These are phyloP conservation scores for Diaporthe vexans DNA, from an alignment of 2,329 filamentous ascomycete genomes.

Conservation along the genomic window DNA sequence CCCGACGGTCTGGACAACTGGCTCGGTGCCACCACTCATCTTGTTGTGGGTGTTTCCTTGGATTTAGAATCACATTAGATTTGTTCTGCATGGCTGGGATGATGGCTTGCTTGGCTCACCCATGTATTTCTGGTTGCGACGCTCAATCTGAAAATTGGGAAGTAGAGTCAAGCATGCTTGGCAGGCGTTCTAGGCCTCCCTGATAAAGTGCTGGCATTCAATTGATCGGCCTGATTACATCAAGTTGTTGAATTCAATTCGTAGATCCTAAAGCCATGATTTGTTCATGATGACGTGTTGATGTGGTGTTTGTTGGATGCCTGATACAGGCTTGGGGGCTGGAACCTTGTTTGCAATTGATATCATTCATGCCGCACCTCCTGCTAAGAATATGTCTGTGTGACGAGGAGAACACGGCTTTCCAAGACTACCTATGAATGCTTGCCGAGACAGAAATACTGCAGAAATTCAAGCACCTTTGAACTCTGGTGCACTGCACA, in stretches of 20 bases:
- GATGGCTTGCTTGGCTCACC: neutral
- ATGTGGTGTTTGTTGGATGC: neutral
- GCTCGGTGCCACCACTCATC: neutral
- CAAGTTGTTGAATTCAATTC: neutral
- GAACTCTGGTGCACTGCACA: no score
- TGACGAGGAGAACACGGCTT: neutral
- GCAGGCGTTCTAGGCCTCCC: no score
- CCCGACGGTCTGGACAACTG: neutral
- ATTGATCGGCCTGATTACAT: conserved; percentile 6
- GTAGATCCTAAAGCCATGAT: neutral
- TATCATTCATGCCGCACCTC: neutral
- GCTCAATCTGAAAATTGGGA: neutral
- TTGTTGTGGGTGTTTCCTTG: neutral
- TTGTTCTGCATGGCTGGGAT: no score
- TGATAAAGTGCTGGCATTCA: neutral
- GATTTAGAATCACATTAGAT: neutral
- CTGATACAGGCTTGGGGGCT: neutral
- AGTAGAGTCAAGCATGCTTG: neutral
- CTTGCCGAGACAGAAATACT: no score
- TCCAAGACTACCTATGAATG: no score
- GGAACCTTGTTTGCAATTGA: neutral
- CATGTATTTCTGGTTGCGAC: neutral
- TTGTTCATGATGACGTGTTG: conserved; percentile 12
- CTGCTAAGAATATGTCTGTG: no score
- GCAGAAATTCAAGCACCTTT: no score